A percentile compares a stretch with the other conserved stretches of the same genome.
These are phyloP conservation scores for Hygrophorus russula DNA, from an alignment of 768 basidiomycete species.

Conservation along the genomic window DNA sequence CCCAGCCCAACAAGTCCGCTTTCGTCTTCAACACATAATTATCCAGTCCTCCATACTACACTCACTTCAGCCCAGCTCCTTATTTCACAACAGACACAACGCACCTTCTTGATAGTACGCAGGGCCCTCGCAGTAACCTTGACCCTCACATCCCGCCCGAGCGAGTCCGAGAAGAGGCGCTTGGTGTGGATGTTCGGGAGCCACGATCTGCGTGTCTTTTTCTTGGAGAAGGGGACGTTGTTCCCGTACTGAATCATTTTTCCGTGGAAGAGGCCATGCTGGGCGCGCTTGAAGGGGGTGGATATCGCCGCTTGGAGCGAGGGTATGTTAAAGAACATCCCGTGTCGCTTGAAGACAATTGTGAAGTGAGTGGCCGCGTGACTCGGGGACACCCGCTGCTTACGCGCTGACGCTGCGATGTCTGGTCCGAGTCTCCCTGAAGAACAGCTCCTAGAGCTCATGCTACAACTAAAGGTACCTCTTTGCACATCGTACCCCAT, in stretches of 20 bases:
- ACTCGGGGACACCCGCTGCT: too few relatives aligned
- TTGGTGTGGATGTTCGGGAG: slow-evolving; percentile 80
- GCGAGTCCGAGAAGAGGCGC: slow-evolving; percentile 53
- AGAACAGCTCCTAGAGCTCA: slow-evolving; percentile 64
- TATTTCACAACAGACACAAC: too few relatives aligned
- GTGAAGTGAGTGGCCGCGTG: too few relatives aligned
- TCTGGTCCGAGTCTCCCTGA: slow-evolving; percentile 40
- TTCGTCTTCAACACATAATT: slow-evolving; percentile 47
- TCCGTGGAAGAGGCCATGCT: slow-evolving; percentile 76
- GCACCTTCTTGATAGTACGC: slow-evolving; percentile 75
- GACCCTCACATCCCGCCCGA: slow-evolving; percentile 46
- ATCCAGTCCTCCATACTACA: slow-evolving; percentile 69
- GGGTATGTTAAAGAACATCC: slow-evolving; percentile 19
- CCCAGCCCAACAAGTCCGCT: slow-evolving; percentile 25
- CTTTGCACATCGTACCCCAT: not conserved
- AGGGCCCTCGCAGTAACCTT: slow-evolving; percentile 71
- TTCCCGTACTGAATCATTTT: slow-evolving; percentile 74
- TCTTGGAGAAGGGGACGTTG: slow-evolving; percentile 81
- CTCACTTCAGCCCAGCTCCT: too few relatives aligned
- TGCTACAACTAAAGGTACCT: slow-evolving; percentile 59
- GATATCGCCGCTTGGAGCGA: slow-evolving; percentile 29
- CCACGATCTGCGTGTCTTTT: slow-evolving; percentile 84
- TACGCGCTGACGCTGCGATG: slow-evolving; percentile 26
- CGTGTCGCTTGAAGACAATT: too few relatives aligned
- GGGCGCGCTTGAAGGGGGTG: slow-evolving; percentile 70